Base-by-base conservation (phyloP, 495 filamentous ascomycete genomes). In the Evansstolkia leycettana region DNA sequence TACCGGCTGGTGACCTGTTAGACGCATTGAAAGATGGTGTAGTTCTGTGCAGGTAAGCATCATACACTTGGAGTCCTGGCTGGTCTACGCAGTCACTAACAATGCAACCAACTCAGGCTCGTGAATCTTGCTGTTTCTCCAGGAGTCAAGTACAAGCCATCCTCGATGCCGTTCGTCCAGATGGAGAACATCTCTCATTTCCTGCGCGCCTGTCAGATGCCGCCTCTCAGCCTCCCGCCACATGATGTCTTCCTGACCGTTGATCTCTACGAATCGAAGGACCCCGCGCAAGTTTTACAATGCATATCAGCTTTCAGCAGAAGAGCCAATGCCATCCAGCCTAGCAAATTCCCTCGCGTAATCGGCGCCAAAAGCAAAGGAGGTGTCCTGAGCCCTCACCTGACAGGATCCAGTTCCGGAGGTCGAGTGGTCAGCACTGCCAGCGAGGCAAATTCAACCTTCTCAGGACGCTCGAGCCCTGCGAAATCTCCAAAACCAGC, bases 141-240 rank as follows among this genome's bases (percentile, higher is more conserved):
- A 7, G 82, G 82, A 27, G 75, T 93, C 55, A 67, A 67, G 34
- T 82, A 69, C 58, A 94, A 94, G 59, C 67, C 75, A 39, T 92
- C 84, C 0, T 50, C 76, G 17, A 96, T 95, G 87, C 90, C 90
- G 2, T 98, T 98, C 58, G 88, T 96, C 20, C 92, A 96, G 58
- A 96, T 94, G 90, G 90, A 99, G 54, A 96, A 99, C 48, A 94
- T 99, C 50, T 92, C 89, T 7, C 83, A 90, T 52, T 99, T 95
- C 63, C 77, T 99, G 31, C 77, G 75, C 45, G 84, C 86, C 33
- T 86, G 85, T 60, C 81, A 93, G 55, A 60, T 68, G 26, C 75
- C 82, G 17, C 90, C 92, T 2, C 66, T 99, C 20, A 83, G 76
- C 54, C 72, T 99, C 25, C 86, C 84, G 19, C 75, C 89, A 3